phyloP scores from a whole-genome alignment of 768 basidiomycete species.

The Naganishia vishniacii region DNA sequence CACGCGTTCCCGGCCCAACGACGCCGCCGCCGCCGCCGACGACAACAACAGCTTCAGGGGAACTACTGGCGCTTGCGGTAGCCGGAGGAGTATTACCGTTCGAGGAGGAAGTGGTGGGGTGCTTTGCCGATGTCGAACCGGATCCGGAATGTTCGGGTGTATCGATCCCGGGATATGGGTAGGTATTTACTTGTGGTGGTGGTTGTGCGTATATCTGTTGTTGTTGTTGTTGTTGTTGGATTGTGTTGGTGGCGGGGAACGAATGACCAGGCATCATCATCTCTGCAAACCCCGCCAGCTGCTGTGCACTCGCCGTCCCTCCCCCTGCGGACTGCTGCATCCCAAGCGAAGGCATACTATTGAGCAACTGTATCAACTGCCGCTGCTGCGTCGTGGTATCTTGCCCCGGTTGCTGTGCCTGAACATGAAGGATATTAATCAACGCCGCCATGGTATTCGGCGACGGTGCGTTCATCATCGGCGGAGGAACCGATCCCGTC shows the following conservation, averaged over 20 bases:
- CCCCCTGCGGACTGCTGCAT: too few species aligned
- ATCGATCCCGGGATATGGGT: conserved; percentile 22
- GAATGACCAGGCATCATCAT: not conserved
- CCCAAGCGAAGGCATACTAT: not conserved
- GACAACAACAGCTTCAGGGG: not conserved
- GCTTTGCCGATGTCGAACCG: too few species aligned
- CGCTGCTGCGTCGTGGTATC: not conserved
- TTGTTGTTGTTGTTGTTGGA: not conserved
- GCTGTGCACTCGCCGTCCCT: too few species aligned
- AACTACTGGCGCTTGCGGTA: not conserved
- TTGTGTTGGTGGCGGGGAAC: not conserved
- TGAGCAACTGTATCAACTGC: not conserved
- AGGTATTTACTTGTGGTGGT: not conserved
- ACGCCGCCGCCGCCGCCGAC: too few species aligned
- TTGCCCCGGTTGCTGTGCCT: not conserved
- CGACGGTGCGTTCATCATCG: not conserved
- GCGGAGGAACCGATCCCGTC: too few species aligned
- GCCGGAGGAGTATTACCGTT: conserved; percentile 4
- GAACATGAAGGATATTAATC: conserved; percentile 4
- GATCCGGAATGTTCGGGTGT: conserved; percentile 20
- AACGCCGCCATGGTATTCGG: conserved; percentile 13
- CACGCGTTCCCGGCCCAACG: too few species aligned
- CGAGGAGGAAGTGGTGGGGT: too few species aligned
- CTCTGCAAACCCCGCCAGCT: too few species aligned
- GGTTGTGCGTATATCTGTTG: conserved; percentile 8